A percentile compares a stretch with the other conserved stretches of the same genome.
phyloP scores from a whole-genome alignment of 495 filamentous ascomycete genomes.

The Chaetomium fimeti region DNA sequence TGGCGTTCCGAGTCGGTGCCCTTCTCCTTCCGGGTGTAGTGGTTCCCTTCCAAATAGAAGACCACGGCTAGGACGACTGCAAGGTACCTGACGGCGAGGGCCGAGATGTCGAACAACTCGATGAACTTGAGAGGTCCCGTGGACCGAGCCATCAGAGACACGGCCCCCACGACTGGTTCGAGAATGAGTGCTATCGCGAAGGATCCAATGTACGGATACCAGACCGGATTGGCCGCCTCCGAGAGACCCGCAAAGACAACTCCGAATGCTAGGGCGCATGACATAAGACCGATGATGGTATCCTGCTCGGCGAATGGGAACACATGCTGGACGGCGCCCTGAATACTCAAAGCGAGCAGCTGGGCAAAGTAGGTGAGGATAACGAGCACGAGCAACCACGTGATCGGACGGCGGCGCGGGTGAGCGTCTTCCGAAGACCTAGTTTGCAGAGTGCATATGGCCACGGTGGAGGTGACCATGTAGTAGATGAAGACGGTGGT shows the following conservation, averaged over 20 bases:
- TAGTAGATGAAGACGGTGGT: constrained; percentile 57
- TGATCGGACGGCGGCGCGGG: constrained; percentile 47
- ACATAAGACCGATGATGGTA: constrained; percentile 52
- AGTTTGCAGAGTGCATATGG: constrained; percentile 57
- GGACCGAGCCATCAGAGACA: constrained; percentile 35
- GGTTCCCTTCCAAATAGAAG: constrained; percentile 35
- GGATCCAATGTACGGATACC: constrained; percentile 61
- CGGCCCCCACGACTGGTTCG: constrained; percentile 46
- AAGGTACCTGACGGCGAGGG: constrained; percentile 37
- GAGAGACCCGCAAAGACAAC: constrained; percentile 53
- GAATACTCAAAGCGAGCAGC: constrained; percentile 42
- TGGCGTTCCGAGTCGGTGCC: constrained; percentile 52
- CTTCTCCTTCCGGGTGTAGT: constrained; percentile 33
- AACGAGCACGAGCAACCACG: constrained; percentile 48
- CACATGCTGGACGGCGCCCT: constrained; percentile 38
- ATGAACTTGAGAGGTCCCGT: constrained; percentile 21
- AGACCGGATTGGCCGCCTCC: constrained; percentile 51
- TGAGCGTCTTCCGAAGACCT: constrained; percentile 37
- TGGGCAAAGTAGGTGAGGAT: constrained; percentile 53
- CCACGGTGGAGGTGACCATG: constrained; percentile 48
- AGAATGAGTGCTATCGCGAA: constrained; percentile 53
- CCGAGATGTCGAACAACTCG: constrained; percentile 38
- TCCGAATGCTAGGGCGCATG: constrained; percentile 55
- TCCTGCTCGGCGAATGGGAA: constrained; percentile 45
- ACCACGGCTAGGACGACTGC: constrained; percentile 33